Evolutionary conservation across 2,329 filamentous ascomycete species (phyloP), one percentile per base, ranked within the genome.

Genomic region (Orbilia blumenaviensis): DNA sequence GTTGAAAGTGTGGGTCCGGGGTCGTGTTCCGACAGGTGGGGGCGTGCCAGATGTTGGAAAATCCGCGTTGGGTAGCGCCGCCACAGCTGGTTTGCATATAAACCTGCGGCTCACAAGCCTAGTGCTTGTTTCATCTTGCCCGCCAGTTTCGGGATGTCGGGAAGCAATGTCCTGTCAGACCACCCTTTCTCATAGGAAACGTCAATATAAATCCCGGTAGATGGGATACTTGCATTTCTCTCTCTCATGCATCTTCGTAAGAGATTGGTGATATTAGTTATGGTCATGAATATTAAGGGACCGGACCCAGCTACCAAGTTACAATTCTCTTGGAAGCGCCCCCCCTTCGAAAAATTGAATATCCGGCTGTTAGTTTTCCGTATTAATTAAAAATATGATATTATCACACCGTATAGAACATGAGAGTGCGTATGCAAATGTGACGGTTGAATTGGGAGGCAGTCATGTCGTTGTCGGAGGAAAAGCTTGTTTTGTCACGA

Each of bases 61-160:
- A 63, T 29, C 52, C 66, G 71, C 44, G 71, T 75, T 75, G 71
- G 18, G 4, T 38, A 4, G 1, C 27, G n/a, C 5, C 23, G 25
- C 46, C 14, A 25, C 7, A 46, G 7, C 23, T 4, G n/a, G n/a
- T n/a, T 7, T 14, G 52, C 62, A 58, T 62, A 62, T 41, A 68
- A 74, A 66, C 27, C 32, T 60, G 68, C 68, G 58, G 46, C 34
- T 60, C 38, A 34, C 69, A 34, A 56, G 68, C 62, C 66, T 38
- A 48, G 66, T 50, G 58, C 54, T 38, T 75, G 71, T 75, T 75
- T 75, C 71, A 75, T 67, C 54, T 75, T 54, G 62, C 9, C 71
- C 42, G 66, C 34, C 61, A 62, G 71, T 63, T 75, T 75, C 71
- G 71, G 71, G 71, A 75, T 68, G 64, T 75, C 71, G 71, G 71